phyloP scores from a whole-genome alignment of 2,329 filamentous ascomycete species.

The Pezicula carpinea region DNA sequence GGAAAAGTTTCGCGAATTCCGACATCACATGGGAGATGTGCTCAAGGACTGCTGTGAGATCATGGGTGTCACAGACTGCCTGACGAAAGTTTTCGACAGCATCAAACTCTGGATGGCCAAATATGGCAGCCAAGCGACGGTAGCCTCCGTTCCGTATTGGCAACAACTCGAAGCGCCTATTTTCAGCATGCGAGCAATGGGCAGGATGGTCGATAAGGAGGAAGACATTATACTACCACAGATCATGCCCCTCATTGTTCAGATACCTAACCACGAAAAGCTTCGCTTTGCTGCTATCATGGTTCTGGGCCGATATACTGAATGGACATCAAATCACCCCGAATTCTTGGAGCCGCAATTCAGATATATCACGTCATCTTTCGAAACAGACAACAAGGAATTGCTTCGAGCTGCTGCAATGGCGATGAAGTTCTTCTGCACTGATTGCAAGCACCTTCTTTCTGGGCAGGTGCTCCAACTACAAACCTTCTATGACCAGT shows the following conservation, averaged over 20 bases:
- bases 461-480: constrained; percentile 79
- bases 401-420: constrained; percentile 88
- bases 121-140: constrained; percentile 71
- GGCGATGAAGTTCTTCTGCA: constrained; percentile 95
- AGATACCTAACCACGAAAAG: constrained; percentile 94
- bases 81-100: constrained; percentile 79
- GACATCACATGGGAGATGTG: constrained; percentile 96
- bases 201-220: constrained; percentile 88
- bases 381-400: constrained; percentile 82
- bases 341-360: constrained; percentile 91
- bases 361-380: constrained; percentile 91
- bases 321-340: constrained; percentile 93
- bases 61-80: constrained; percentile 85
- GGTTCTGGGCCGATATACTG: constrained; percentile 93
- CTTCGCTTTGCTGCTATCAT: constrained; percentile 98
- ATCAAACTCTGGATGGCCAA: constrained; percentile 86
- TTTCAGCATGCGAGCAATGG: constrained; percentile 93
- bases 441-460: constrained; percentile 84
- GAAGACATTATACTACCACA: constrained; percentile 84
- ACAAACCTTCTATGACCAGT: constrained; percentile 86
- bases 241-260: constrained; percentile 87
- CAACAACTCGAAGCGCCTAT: constrained; percentile 92
- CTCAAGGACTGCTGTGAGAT: constrained; percentile 97
- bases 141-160: constrained; percentile 82
- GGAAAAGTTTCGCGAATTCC: constrained; percentile 94